These are phyloP conservation scores for Mortierella sp. DNA, from an alignment of 371 early-diverging fungal species.

Conservation along the genomic window DNA sequence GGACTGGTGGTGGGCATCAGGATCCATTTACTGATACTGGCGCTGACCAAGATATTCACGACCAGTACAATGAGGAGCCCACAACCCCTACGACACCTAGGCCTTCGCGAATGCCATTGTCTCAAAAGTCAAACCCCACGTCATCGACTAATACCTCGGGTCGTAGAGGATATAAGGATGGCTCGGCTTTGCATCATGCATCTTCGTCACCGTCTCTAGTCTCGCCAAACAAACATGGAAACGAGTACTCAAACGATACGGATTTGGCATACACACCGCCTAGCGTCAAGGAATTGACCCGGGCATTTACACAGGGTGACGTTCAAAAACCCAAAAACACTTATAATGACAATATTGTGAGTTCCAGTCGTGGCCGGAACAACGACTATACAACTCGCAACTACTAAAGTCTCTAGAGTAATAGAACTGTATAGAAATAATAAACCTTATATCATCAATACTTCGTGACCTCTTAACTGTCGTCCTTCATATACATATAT, in stretches of 20 bases:
- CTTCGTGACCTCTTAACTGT: not conserved
- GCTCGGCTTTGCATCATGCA: not conserved
- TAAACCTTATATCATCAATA: not conserved
- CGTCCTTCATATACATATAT: too few relatives aligned
- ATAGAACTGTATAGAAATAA: not conserved
- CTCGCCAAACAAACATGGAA: not conserved
- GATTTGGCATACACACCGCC: not conserved
- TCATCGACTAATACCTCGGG: not conserved
- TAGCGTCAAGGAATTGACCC: slow-evolving; percentile 6
- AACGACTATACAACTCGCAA: not conserved
- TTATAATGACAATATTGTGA: slow-evolving; percentile 1
- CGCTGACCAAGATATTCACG: not conserved
- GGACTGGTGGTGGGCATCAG: not conserved
- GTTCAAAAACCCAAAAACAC: slow-evolving; percentile 4
- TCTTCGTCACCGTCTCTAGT: slow-evolving; percentile 15
- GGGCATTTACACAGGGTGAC: slow-evolving; percentile 2
- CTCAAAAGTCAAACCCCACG: not conserved
- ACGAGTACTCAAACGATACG: not conserved
- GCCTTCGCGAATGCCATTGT: not conserved
- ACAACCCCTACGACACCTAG: not conserved
- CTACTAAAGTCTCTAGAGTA: not conserved
- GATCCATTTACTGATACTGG: not conserved
- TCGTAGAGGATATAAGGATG: not conserved
- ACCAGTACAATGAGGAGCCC: not conserved
- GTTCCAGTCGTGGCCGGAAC: not conserved